Conservation (phyloP, 108 stramenopile genomes). For the Skeletonema menzelii region DNA sequence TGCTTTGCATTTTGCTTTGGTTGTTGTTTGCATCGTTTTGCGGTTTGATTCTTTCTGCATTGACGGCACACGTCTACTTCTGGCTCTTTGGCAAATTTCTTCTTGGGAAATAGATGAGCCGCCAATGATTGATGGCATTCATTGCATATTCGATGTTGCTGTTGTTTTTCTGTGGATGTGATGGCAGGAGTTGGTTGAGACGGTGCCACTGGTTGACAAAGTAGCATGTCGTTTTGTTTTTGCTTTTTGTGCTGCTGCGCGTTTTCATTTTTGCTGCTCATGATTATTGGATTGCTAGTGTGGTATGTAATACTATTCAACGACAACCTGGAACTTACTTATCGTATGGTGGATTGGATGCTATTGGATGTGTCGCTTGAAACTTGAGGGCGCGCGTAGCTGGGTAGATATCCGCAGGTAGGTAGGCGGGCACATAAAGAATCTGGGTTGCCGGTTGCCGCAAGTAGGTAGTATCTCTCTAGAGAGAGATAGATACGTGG, state of each 20-base stretch:
- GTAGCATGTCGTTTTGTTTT: background rate
- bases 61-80: slow-evolving; percentile 19
- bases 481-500: no score
- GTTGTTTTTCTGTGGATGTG: background rate
- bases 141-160: slow-evolving; percentile 9
- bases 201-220: background rate
- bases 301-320: no score
- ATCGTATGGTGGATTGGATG: no score
- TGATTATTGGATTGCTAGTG: no score
- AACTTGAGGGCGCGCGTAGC: no score
- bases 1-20: slow-evolving; percentile 17
- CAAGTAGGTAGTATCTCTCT: no score
- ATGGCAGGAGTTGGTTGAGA: no score
- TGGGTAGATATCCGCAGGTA: no score
- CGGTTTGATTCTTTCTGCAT: slow-evolving; percentile 30
- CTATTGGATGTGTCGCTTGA: no score
- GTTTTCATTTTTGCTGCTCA: no score
- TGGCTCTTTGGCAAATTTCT: slow-evolving; percentile 17
- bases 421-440: background rate
- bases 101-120: slow-evolving; percentile 11
- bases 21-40: slow-evolving; percentile 24
- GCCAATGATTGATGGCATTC: slow-evolving; percentile 4
- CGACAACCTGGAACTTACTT: no score
- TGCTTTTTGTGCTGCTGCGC: background rate
- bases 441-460: no score